A percentile compares a stretch with the other conserved stretches of the same genome.
Conservation (phyloP, 305 asterid genomes). For the Withania somnifera region DNA sequence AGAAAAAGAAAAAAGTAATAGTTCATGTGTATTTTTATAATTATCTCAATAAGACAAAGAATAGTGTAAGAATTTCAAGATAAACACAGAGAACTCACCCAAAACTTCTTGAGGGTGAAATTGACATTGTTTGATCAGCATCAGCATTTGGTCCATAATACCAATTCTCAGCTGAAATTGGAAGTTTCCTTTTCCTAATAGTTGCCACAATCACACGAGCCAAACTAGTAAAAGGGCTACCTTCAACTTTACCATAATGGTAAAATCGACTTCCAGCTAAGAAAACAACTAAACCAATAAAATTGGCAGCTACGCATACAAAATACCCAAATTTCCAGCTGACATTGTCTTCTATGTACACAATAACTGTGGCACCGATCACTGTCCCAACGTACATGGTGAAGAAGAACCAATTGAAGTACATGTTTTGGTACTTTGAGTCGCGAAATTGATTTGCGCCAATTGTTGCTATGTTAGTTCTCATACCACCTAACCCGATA, state of each 20-base stretch:
- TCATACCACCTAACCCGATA: constrained; percentile 12
- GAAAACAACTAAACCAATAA: constrained; percentile 15
- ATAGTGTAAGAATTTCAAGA: neutral
- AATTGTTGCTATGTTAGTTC: constrained; percentile 13
- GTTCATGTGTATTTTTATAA: neutral
- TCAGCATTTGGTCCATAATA: neutral
- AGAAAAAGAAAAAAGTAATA: neutral
- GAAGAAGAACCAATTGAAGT: constrained; percentile 18
- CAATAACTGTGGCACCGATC: constrained; percentile 11
- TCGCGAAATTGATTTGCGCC: constrained; percentile 13
- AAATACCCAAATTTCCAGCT: constrained; percentile 19
- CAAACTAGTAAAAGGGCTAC: constrained; percentile 14
- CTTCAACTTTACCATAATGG: constrained; percentile 8
- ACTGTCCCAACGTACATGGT: neutral
- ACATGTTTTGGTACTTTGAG: constrained; percentile 8
- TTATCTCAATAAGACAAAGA: neutral
- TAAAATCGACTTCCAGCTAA: constrained; percentile 11
- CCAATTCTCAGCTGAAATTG: neutral
- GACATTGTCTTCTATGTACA: constrained; percentile 17
- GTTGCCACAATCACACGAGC: constrained; percentile 13
- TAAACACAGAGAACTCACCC: neutral
- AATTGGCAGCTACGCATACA: constrained; percentile 8
- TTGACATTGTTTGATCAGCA: neutral
- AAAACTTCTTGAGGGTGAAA: neutral
- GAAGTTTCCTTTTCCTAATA: neutral